These are phyloP conservation scores for Aspergillus novofumigatus DNA, from an alignment of 2,329 filamentous ascomycete genomes.

Conservation along the genomic window DNA sequence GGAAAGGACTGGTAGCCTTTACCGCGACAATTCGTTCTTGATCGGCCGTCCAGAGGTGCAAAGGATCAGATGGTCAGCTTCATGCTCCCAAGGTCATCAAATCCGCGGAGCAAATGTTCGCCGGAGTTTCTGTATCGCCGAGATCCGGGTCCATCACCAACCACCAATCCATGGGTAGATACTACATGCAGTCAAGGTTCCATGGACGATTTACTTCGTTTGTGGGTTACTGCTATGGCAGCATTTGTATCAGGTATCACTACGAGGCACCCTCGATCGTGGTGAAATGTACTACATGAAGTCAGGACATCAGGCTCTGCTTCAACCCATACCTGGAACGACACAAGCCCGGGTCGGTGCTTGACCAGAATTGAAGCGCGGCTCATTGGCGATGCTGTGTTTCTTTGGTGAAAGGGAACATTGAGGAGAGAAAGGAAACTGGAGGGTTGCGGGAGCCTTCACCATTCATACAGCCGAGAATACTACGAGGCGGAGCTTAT, in stretches of 20 bases:
- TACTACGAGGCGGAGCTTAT: neutral
- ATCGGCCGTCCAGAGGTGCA: neutral
- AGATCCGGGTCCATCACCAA: neutral
- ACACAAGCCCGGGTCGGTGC: no score
- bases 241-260: neutral
- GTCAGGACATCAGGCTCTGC: no score
- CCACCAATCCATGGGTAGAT: no score
- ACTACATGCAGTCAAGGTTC: neutral
- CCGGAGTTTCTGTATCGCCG: conserved; percentile 30
- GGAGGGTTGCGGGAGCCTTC: no score
- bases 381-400: no score
- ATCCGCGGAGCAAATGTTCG: conserved; percentile 22
- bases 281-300: no score
- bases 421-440: no score
- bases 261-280: no score
- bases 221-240: neutral
- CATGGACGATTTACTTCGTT: neutral
- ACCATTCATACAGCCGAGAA: no score
- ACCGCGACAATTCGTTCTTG: neutral
- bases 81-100: neutral
- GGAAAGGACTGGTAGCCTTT: neutral
- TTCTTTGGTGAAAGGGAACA: no score
- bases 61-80: neutral
- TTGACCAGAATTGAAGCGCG: no score
- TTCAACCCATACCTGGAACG: no score